Conservation (phyloP, 2,329 filamentous ascomycete species). For the Sporothrix globosa region DNA sequence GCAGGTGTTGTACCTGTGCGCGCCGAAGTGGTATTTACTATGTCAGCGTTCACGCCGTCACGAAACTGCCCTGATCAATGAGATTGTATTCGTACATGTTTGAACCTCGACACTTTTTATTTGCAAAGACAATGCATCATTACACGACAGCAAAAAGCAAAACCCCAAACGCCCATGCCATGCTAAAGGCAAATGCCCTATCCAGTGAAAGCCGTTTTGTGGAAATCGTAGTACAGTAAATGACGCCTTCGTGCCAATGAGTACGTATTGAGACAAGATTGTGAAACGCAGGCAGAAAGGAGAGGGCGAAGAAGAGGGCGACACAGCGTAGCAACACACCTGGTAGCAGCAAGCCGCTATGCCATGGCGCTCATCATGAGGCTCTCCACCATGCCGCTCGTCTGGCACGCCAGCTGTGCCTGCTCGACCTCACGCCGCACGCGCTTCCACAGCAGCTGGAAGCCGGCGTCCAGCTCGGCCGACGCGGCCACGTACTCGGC, state of each 20-base stretch:
- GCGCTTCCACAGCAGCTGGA: conserved; percentile 68
- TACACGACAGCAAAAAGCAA: not conserved
- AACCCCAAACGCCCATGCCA: conserved; percentile 21
- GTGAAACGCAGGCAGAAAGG: not conserved
- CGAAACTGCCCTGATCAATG: not conserved
- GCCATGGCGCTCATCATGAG: conserved; percentile 55
- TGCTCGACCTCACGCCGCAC: conserved; percentile 80
- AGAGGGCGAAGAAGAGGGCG: not conserved
- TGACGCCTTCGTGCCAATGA: conserved; percentile 6
- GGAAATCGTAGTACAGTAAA: conserved; percentile 12
- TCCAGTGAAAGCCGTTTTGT: not conserved
- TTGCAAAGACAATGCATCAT: not conserved
- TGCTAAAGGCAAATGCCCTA: conserved; percentile 19
- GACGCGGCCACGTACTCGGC: conserved; percentile 76
- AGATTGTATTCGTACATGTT: not conserved
- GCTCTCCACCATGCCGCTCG: conserved; percentile 83
- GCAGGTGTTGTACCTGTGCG: not conserved
- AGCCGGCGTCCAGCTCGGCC: conserved; percentile 69
- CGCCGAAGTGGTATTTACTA: not conserved
- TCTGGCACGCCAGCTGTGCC: conserved; percentile 79
- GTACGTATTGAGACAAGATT: conserved; percentile 19
- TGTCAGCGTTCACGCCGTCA: not conserved
- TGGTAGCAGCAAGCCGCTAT: not conserved
- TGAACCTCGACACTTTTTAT: not conserved
- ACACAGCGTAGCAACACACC: not conserved